A percentile compares a stretch with the other conserved stretches of the same genome.
phyloP scores from a whole-genome alignment of 2,329 filamentous ascomycete genomes.

The Microcyclospora tardicrescens region DNA sequence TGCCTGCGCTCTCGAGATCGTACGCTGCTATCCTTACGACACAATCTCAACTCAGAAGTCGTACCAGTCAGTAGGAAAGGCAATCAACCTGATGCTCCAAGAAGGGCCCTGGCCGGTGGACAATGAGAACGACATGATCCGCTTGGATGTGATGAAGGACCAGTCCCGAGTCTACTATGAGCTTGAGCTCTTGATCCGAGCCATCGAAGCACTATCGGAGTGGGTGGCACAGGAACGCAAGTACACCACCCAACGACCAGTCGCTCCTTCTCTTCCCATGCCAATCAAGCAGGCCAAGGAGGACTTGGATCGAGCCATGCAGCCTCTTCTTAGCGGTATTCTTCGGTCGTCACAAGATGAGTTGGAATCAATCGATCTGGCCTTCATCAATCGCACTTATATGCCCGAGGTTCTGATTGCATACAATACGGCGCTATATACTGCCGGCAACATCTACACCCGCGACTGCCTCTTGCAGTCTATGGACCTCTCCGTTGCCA shows the following conservation, averaged over 20 bases:
- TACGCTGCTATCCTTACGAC: conserved; percentile 37
- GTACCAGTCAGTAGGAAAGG: conserved; percentile 26
- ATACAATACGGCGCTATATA: conserved; percentile 70
- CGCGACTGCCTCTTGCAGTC: conserved; percentile 68
- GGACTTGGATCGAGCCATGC: conserved; percentile 26
- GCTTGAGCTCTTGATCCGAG: conserved; percentile 29
- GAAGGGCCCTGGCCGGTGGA: conserved; percentile 7
- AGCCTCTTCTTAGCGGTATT: conserved; percentile 22
- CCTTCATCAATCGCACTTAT: conserved; percentile 59
- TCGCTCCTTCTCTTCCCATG: conserved; percentile 10
- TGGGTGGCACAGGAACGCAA: conserved; percentile 32
- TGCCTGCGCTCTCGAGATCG: conserved; percentile 42
- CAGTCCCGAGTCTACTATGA: conserved; percentile 29
- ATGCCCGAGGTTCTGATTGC: conserved; percentile 76
- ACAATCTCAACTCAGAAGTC: conserved; percentile 31
- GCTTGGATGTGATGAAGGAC: background rate
- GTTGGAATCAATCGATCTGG: conserved; percentile 47
- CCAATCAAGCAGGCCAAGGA: conserved; percentile 27
- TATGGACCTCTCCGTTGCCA: conserved; percentile 68
- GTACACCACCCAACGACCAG: conserved; percentile 15
- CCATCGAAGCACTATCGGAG: conserved; percentile 29
- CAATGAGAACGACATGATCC: conserved; percentile 10
- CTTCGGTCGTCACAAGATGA: conserved; percentile 23
- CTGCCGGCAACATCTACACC: conserved; percentile 59
- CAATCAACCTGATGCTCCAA: conserved; percentile 23